phyloP scores from a whole-genome alignment of 73 alveolate species.

The Paramecium bursaria region DNA sequence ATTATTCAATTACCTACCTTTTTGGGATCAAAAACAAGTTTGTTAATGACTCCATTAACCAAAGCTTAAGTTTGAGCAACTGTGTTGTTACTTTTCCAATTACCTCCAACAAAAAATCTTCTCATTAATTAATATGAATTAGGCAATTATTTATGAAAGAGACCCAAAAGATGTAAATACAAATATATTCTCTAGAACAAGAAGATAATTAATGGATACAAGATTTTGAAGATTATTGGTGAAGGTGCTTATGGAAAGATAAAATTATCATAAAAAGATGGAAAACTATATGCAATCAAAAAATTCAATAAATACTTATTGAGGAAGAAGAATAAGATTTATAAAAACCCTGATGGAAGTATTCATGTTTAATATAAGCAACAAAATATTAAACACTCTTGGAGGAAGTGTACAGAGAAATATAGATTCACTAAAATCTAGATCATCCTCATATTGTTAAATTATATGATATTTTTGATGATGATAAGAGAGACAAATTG shows the following conservation, averaged over 20 bases:
- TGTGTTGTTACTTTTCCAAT: constrained; percentile 97
- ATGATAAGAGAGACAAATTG: constrained; percentile 74
- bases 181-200: constrained; percentile 15
- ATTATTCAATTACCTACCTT: constrained; percentile 75
- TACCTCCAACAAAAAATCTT: constrained; percentile 93
- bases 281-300: constrained; percentile 39
- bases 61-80: constrained; percentile 78
- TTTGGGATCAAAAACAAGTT: constrained; percentile 74
- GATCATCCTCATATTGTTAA: constrained; percentile 76
- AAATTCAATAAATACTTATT: constrained; percentile 53
- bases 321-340: constrained; percentile 55
- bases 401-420: constrained; percentile 71
- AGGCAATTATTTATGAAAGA: neutral
- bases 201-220: constrained; percentile 61
- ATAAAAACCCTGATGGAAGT: constrained; percentile 66
- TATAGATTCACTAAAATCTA: constrained; percentile 77
- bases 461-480: constrained; percentile 80
- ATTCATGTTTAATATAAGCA: neutral
- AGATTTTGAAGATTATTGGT: constrained; percentile 30
- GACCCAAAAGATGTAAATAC: constrained; percentile 32
- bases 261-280: constrained; percentile 41
- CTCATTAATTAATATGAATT: constrained; percentile 53
- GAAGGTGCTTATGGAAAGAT: constrained; percentile 71
- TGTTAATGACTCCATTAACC: constrained; percentile 80
- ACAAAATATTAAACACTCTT: constrained; percentile 29